Evolutionary conservation across 306 rosid species (phyloP), one percentile per base, ranked within the genome.

Genomic region (Cajanus cajan): DNA sequence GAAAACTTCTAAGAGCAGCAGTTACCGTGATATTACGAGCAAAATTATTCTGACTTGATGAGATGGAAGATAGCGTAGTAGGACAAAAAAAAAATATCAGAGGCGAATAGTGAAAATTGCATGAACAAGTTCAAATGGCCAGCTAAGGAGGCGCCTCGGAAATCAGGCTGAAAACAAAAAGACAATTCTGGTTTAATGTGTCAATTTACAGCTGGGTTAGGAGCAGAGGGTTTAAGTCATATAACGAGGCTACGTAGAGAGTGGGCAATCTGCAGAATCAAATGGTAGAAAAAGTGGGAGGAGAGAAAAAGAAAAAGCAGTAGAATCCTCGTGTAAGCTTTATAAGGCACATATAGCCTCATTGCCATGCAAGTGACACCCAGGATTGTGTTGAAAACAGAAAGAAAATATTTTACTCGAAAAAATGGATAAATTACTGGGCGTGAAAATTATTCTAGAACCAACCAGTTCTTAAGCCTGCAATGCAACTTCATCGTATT

Each of bases 351-450:
- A 73, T 43, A 85, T 22, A 66, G 66, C 84, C 71, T 84, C 78
- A 48, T 66, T 78, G 88, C 89, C 96, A 92, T 90, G 97, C 97
- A 91, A 82, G 85, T 64, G 84, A 77, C 63, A 78, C 76, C 78
- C 69, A 76, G 45, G 68, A 76, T 68, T 79, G 43, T 70, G 82
- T 76, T 65, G 81, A 67, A 78, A 73, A 80, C 69, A 70, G 85
- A 55, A 28, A 63, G 81, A 50, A 57, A 88, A 50, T 21, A 39
- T 68, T 73, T 77, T 48, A 65, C 80, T 54, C 61, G 12, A 6
- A 55, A 16, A 33, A 51, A 33, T 15, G 6, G 8, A 8, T 68
- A 47, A 70, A 3, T 61, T 44, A 43, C 16, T 1, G 14, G 16
- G 18, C 4, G 13, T n/a, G 41, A 13, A 59, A 61, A 18, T 16